phyloP scores from a whole-genome alignment of 1,139 yeast species.

The Yarrowia galli region DNA sequence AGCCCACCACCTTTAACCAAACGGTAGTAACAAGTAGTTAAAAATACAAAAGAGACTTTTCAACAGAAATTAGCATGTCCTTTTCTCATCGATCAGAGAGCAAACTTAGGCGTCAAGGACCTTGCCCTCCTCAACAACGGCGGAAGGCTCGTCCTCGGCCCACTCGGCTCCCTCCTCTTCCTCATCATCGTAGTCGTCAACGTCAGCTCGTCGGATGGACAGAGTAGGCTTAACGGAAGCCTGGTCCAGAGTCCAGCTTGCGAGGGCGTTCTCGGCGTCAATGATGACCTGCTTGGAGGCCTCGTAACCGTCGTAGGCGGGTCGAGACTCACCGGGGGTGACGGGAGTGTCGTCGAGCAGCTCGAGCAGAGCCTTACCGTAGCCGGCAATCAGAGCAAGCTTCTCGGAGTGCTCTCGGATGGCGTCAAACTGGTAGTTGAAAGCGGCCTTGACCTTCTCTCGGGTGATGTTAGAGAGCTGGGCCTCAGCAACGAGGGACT shows the following conservation, averaged over 20 bases:
- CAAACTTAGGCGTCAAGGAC: slow-evolving; percentile 38
- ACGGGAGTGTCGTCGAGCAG: slow-evolving; percentile 95
- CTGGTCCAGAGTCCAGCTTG: slow-evolving; percentile 94
- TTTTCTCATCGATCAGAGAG: slow-evolving; percentile 11
- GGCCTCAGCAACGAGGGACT: slow-evolving; percentile 98
- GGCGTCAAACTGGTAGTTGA: slow-evolving; percentile 96
- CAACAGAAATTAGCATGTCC: slow-evolving; percentile 30
- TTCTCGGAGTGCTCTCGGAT: slow-evolving; percentile 96
- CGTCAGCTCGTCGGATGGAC: slow-evolving; percentile 76
- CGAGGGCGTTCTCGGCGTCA: slow-evolving; percentile 95
- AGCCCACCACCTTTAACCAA: slow-evolving; percentile 9
- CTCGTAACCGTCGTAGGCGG: slow-evolving; percentile 97
- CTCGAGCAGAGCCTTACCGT: slow-evolving; percentile 96
- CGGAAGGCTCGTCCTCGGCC: slow-evolving; percentile 45
- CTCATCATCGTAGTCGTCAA: slow-evolving; percentile 69
- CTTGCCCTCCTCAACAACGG: slow-evolving; percentile 42
- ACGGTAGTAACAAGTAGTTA: slow-evolving; percentile 25
- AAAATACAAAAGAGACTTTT: slow-evolving; percentile 34
- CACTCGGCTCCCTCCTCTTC: slow-evolving; percentile 62
- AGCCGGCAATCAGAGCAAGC: slow-evolving; percentile 95
- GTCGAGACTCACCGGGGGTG: slow-evolving; percentile 99
- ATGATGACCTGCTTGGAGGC: slow-evolving; percentile 97
- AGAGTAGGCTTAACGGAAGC: slow-evolving; percentile 95
- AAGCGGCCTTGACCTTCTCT: slow-evolving; percentile 96
- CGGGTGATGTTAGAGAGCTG: slow-evolving; percentile 97